Percentiles rank a stretch among this genome's conserved stretches.
phyloP scores from a whole-genome alignment of 768 basidiomycete genomes.

The Candolleomyces aberdarensis region DNA sequence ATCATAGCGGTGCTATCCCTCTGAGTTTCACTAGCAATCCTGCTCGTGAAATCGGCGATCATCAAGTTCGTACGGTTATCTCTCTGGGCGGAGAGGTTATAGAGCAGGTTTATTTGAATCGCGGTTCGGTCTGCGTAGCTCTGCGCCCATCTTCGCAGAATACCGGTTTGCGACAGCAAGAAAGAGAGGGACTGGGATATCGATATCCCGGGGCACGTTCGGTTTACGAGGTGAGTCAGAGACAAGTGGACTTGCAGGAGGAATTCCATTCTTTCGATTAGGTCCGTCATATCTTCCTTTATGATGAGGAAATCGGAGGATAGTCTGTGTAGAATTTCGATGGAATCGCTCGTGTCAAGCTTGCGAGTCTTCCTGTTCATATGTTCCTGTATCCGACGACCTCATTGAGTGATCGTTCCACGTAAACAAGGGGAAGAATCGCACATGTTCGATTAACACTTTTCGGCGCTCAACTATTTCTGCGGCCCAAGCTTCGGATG shows the following conservation, averaged over 20 bases:
- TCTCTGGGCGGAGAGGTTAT: conserved; percentile 17
- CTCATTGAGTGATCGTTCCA: background rate
- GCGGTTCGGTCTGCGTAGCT: conserved; percentile 18
- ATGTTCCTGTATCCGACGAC: conserved; percentile 1
- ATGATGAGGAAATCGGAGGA: conserved; percentile 12
- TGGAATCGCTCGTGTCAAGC: background rate
- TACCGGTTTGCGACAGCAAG: conserved; percentile 9
- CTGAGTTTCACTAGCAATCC: conserved; percentile 18
- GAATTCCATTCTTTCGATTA: conserved; percentile 9
- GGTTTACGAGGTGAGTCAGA: background rate
- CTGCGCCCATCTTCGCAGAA: conserved; percentile 12
- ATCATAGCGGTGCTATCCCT: conserved; percentile 25
- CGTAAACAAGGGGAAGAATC: background rate
- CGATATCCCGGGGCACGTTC: background rate
- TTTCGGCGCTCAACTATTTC: conserved; percentile 1
- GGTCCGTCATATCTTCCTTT: conserved; percentile 11
- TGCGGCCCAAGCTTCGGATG: background rate
- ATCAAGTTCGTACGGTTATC: conserved; percentile 18
- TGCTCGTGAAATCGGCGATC: conserved; percentile 16
- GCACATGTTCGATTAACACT: conserved; percentile 8
- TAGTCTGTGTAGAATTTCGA: conserved; percentile 10
- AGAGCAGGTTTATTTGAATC: conserved; percentile 20
- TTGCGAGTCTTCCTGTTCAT: background rate
- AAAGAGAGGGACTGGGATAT: conserved; percentile 11
- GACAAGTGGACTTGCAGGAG: background rate